Evolutionary conservation across 208 protist genomes (phyloP).

Genomic region (Trypanosoma brucei): DNA sequence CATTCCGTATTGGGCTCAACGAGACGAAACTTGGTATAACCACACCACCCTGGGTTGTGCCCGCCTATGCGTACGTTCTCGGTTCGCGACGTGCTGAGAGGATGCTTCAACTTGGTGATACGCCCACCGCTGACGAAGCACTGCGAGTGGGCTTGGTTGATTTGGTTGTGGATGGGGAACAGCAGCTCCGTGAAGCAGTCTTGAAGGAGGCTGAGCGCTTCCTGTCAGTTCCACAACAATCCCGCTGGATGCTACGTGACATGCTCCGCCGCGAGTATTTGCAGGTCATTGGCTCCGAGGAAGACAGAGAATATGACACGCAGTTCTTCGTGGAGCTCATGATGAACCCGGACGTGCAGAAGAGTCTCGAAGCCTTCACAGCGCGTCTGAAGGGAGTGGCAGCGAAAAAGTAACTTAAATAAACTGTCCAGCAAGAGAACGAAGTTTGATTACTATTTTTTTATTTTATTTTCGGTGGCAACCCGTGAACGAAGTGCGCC

Average conservation of each 20-base stretch:
- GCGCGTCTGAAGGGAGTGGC: constrained; percentile 48
- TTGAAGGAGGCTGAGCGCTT: constrained; percentile 58
- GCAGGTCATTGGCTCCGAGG: constrained; percentile 61
- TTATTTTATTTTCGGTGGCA: no score
- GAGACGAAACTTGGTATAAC: constrained; percentile 74
- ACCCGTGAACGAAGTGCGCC: no score
- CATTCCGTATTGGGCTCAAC: constrained; percentile 79
- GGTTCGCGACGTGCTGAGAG: constrained; percentile 59
- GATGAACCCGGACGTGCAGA: constrained; percentile 65
- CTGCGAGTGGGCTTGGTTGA: constrained; percentile 62
- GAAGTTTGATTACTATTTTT: no score
- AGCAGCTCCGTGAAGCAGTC: constrained; percentile 36
- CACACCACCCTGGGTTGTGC: constrained; percentile 68
- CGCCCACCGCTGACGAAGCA: constrained; percentile 60
- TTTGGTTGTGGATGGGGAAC: constrained; percentile 46
- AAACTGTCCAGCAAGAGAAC: no score
- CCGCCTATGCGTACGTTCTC: constrained; percentile 65
- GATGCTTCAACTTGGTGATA: constrained; percentile 78
- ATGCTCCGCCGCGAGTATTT: constrained; percentile 79
- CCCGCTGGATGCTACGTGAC: constrained; percentile 75
- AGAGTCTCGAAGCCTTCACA: constrained; percentile 52
- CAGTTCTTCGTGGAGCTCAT: constrained; percentile 73
- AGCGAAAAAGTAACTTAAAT: constrained; percentile 35
- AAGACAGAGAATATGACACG: constrained; percentile 78
- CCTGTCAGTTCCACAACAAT: constrained; percentile 55